Conservation (phyloP, 2,329 filamentous ascomycete species). For the Dothistroma septosporum region DNA sequence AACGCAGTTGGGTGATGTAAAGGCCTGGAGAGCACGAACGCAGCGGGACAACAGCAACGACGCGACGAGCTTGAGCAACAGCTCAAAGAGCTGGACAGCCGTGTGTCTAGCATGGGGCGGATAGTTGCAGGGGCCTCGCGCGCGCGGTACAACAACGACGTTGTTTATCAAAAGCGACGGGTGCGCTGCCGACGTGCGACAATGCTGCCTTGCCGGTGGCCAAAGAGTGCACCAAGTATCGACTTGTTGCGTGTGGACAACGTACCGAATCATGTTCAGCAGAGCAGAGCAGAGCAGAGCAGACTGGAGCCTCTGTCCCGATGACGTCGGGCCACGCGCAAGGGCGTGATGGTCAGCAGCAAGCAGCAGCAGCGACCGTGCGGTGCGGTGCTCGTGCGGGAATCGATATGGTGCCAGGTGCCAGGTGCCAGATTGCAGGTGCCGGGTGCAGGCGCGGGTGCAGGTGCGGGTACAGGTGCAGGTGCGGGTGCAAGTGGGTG, state of each 20-base stretch:
- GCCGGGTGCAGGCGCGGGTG: not conserved
- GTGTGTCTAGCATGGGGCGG: not conserved
- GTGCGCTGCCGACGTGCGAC: not conserved
- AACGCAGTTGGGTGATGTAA: not conserved
- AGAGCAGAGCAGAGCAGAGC: slow-evolving; percentile 5
- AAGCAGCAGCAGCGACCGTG: not conserved
- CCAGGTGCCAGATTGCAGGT: not conserved
- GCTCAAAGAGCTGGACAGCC: not conserved
- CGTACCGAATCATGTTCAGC: slow-evolving; percentile 15
- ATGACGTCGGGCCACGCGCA: slow-evolving; percentile 8
- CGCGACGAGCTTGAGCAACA: not conserved
- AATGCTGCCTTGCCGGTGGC: not conserved
- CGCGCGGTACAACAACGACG: not conserved
- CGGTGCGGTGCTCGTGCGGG: not conserved
- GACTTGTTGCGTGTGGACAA: slow-evolving; percentile 3
- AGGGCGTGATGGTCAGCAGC: not conserved
- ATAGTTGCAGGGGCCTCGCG: not conserved
- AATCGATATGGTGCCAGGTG: not conserved
- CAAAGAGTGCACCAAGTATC: too few relatives aligned
- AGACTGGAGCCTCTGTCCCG: slow-evolving; percentile 4
- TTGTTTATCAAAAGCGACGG: not conserved
- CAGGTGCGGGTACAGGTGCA: not conserved
- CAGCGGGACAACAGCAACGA: not conserved
- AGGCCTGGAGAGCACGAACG: not conserved
- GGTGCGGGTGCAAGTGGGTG: not conserved